A percentile compares a stretch with the other conserved stretches of the same genome.
Conservation (phyloP, 2,329 filamentous ascomycete genomes). For the Fusarium foetens region DNA sequence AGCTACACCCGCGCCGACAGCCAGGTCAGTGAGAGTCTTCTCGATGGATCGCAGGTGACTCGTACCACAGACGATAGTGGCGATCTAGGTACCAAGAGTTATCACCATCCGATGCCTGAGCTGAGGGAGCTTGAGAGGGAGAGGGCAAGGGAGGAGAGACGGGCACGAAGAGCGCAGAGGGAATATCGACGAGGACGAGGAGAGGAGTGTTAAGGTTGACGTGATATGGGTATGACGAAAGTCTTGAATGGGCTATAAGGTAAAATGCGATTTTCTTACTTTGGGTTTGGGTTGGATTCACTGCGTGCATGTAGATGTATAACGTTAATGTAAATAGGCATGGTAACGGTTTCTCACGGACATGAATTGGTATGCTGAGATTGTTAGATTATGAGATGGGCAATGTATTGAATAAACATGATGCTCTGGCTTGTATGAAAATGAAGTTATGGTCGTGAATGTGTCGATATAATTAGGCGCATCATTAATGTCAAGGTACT, state of each 20-base stretch:
- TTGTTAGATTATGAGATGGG: slow-evolving; percentile 25
- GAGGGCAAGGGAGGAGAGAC: slow-evolving; percentile 50
- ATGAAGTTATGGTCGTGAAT: not conserved
- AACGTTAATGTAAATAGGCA: slow-evolving; percentile 34
- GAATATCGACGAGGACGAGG: slow-evolving; percentile 50
- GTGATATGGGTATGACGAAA: not conserved
- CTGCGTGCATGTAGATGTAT: slow-evolving; percentile 24
- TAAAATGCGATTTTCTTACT: slow-evolving; percentile 11
- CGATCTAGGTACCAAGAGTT: slow-evolving; percentile 67
- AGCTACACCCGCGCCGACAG: slow-evolving; percentile 39
- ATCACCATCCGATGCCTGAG: slow-evolving; percentile 66
- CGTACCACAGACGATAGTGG: slow-evolving; percentile 56
- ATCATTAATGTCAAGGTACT: not conserved
- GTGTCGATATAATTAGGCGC: not conserved
- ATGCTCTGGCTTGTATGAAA: not conserved
- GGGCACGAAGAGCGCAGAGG: slow-evolving; percentile 45
- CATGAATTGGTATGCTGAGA: slow-evolving; percentile 25
- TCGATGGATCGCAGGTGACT: slow-evolving; percentile 45
- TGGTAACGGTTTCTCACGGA: slow-evolving; percentile 27
- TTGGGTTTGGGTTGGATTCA: not conserved
- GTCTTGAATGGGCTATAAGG: not conserved
- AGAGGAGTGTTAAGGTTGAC: slow-evolving; percentile 42
- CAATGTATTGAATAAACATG: slow-evolving; percentile 14
- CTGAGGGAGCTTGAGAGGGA: slow-evolving; percentile 52
- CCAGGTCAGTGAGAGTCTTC: slow-evolving; percentile 46